A percentile compares a stretch with the other conserved stretches of the same genome.
Conservation (phyloP, 495 filamentous ascomycete species). For the Penicillium flavigenum region DNA sequence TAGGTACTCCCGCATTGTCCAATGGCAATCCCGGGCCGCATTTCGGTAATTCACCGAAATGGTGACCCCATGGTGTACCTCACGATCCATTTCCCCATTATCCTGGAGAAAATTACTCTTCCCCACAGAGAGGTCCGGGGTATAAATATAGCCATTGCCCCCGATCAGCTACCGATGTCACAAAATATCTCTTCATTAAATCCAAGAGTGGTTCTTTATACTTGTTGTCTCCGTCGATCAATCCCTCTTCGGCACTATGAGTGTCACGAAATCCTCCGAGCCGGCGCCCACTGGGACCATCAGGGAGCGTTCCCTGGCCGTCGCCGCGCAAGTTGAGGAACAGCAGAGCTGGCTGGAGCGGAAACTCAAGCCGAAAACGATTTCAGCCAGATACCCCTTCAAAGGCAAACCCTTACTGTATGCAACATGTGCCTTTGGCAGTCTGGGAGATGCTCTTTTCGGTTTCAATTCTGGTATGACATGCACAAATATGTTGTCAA, state of each 20-base stretch:
- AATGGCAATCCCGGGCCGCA: neutral
- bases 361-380: constrained; percentile 29
- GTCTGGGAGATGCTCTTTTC: constrained; percentile 33
- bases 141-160: constrained; percentile 10
- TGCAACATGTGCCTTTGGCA: constrained; percentile 33
- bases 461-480: constrained; percentile 31
- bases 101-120: constrained; percentile 4
- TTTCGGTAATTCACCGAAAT: neutral
- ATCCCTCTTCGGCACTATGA: neutral
- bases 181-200: neutral
- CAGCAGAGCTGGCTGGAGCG: constrained; percentile 30
- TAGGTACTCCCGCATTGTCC: neutral
- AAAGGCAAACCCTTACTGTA: constrained; percentile 26
- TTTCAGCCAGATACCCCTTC: constrained; percentile 29
- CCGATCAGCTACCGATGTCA: neutral
- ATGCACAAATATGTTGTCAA: neutral
- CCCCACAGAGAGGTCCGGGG: constrained; percentile 4
- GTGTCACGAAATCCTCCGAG: constrained; percentile 2
- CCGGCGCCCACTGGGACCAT: neutral
- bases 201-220: neutral
- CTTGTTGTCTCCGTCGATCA: neutral
- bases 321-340: constrained; percentile 16
- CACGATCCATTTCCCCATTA: constrained; percentile 1
- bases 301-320: constrained; percentile 15
- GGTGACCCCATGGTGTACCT: neutral